Percentiles rank a stretch among this genome's conserved stretches.
These are phyloP conservation scores for Trichoderma afroharzianum DNA, from an alignment of 2,329 filamentous ascomycete genomes.

Conservation along the genomic window DNA sequence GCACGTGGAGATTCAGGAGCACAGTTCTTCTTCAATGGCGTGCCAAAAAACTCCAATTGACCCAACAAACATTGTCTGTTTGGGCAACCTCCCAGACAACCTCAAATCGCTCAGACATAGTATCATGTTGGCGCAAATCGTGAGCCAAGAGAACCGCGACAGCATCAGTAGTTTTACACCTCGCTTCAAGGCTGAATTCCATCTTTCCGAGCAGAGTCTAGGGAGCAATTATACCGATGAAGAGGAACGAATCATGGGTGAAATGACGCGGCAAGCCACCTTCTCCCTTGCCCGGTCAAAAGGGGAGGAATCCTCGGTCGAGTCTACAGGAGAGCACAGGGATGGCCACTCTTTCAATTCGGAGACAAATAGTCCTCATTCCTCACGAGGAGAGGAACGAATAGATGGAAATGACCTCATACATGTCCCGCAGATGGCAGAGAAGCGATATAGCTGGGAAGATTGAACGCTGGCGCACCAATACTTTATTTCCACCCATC, in stretches of 20 bases:
- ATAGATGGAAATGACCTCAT: slow-evolving; percentile 46
- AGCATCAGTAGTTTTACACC: background rate
- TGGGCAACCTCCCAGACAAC: slow-evolving; percentile 52
- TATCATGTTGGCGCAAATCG: slow-evolving; percentile 15
- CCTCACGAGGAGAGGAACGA: slow-evolving; percentile 36
- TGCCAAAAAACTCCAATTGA: slow-evolving; percentile 51
- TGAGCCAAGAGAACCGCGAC: slow-evolving; percentile 9
- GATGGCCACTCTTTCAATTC: background rate
- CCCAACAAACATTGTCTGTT: slow-evolving; percentile 49
- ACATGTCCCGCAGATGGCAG: slow-evolving; percentile 50
- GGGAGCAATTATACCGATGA: slow-evolving; percentile 57
- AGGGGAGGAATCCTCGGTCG: background rate
- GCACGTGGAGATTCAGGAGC: background rate
- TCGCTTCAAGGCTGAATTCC: slow-evolving; percentile 15
- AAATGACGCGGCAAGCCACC: slow-evolving; percentile 27
- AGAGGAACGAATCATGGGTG: slow-evolving; percentile 39
- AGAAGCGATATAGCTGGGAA: slow-evolving; percentile 52
- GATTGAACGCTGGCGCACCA: slow-evolving; percentile 20
- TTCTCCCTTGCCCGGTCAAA: slow-evolving; percentile 13
- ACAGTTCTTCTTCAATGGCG: slow-evolving; percentile 13
- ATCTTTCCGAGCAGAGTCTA: slow-evolving; percentile 37
- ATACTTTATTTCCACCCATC: background rate
- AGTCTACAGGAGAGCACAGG: slow-evolving; percentile 12
- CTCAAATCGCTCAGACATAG: slow-evolving; percentile 31
- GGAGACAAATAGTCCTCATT: slow-evolving; percentile 10